Percentiles rank a stretch among this genome's conserved stretches.
Evolutionary conservation across 257 asterid genomes (phyloP).

Genomic region (Jasminum sambac): DNA sequence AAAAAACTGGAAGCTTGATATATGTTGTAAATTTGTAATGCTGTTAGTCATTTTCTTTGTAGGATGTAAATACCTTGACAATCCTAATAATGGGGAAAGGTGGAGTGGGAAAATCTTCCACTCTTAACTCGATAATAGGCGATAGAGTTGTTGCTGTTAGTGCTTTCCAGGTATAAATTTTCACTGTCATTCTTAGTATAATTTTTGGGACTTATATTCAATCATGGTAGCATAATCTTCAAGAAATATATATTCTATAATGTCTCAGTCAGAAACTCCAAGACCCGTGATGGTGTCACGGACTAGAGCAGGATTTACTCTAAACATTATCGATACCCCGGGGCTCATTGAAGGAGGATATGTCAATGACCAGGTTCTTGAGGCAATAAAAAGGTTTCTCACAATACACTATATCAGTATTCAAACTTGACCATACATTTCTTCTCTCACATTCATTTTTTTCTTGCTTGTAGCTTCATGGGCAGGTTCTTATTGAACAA

Average conservation of each 20-base stretch:
- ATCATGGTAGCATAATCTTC: not conserved
- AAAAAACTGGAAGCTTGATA: not conserved
- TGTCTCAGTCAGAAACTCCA: constrained; percentile 82
- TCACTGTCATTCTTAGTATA: constrained; percentile 13
- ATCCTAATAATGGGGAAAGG: constrained; percentile 97
- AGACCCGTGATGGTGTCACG: constrained; percentile 96
- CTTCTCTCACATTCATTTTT: not conserved
- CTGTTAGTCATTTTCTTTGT: constrained; percentile 18
- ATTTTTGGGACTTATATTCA: not conserved
- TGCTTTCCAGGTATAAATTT: constrained; percentile 82
- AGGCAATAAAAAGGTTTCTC: constrained; percentile 69
- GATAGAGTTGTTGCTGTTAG: constrained; percentile 92
- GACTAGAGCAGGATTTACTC: constrained; percentile 72
- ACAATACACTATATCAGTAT: not conserved
- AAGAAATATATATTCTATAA: not conserved
- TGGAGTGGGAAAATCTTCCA: constrained; percentile 97
- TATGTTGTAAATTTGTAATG: constrained; percentile 12
- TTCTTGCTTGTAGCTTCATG: constrained; percentile 30
- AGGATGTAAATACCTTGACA: constrained; percentile 80
- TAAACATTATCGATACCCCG: constrained; percentile 91
- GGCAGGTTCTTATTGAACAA: constrained; percentile 86
- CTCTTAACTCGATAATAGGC: constrained; percentile 82
- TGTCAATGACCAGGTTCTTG: constrained; percentile 77
- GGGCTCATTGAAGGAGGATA: constrained; percentile 97
- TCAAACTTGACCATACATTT: not conserved